Percentiles rank a stretch among this genome's conserved stretches.
Evolutionary conservation across 768 basidiomycete genomes (phyloP).

Genomic region (Tephrocybe sp.): DNA sequence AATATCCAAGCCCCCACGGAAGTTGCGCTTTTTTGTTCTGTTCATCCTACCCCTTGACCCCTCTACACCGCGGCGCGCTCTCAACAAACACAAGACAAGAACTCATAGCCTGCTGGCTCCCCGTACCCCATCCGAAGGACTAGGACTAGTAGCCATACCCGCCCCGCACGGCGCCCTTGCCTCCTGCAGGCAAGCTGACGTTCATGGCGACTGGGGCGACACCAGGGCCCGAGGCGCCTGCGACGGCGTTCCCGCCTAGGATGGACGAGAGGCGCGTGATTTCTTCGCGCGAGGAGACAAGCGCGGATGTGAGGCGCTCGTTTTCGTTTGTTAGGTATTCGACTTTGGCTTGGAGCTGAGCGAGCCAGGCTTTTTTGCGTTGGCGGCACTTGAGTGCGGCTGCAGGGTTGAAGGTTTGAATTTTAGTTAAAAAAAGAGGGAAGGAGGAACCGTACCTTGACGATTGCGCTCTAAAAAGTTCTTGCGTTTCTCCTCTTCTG

Average conservation of each 20-base stretch:
- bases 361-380: slow-evolving; percentile 97
- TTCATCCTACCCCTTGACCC: no score
- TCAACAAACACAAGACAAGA: no score
- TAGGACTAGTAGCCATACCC: slow-evolving; percentile 45
- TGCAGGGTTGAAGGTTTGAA: no score
- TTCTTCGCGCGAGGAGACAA: slow-evolving; percentile 89
- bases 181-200: slow-evolving; percentile 35
- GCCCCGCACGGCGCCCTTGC: slow-evolving; percentile 32
- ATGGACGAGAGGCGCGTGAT: slow-evolving; percentile 79
- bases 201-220: slow-evolving; percentile 47
- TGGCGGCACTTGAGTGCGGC: slow-evolving; percentile 99
- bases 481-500: slow-evolving; percentile 95
- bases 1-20: no score
- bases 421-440: slow-evolving; percentile 4
- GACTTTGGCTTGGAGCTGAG: slow-evolving; percentile 89
- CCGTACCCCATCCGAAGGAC: no score
- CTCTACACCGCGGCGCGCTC: no score
- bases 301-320: slow-evolving; percentile 85
- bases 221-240: slow-evolving; percentile 29
- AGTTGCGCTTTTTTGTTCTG: no score
- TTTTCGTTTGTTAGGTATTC: slow-evolving; percentile 93
- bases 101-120: no score
- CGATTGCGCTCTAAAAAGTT: slow-evolving; percentile 97
- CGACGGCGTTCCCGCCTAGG: slow-evolving; percentile 66
- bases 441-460: slow-evolving; percentile 67